These are phyloP conservation scores for Gynochthodes officinalis DNA, from an alignment of 257 asterid species.

Conservation along the genomic window DNA sequence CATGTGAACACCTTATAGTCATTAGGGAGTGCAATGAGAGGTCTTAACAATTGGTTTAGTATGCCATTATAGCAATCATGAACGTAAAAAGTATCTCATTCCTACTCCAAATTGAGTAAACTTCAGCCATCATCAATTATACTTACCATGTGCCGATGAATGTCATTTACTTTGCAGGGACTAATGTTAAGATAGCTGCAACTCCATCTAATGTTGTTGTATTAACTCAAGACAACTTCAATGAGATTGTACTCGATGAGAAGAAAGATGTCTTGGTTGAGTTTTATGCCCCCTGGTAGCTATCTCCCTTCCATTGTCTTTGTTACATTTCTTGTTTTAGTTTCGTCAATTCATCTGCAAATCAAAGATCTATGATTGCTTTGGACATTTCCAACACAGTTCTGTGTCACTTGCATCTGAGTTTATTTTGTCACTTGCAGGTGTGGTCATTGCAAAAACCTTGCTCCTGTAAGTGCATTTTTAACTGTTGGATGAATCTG, in stretches of 20 bases:
- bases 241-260: slow-evolving; percentile 76
- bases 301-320: background rate
- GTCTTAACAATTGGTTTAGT: background rate
- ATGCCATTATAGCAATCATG: background rate
- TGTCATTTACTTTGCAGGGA: slow-evolving; percentile 42
- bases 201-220: slow-evolving; percentile 74
- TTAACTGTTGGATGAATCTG: slow-evolving; percentile 18
- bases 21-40: slow-evolving; percentile 8
- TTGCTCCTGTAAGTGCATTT: slow-evolving; percentile 82
- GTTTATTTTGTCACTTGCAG: slow-evolving; percentile 41
- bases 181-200: slow-evolving; percentile 81
- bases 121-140: background rate
- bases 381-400: background rate
- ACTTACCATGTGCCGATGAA: slow-evolving; percentile 3
- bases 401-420: slow-evolving; percentile 15
- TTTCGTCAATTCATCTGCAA: background rate
- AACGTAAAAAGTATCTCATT: background rate
- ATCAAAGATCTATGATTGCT: background rate
- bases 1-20: background rate
- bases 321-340: background rate
- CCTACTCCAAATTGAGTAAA: background rate
- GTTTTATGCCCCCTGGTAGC: slow-evolving; percentile 97
- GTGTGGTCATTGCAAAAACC: slow-evolving; percentile 97
- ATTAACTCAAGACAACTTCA: slow-evolving; percentile 60
- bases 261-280: slow-evolving; percentile 83